Evolutionary conservation across 2,329 filamentous ascomycete species (phyloP), one percentile per base, ranked within the genome.

Genomic region (Paraconiothyrium brasiliense): DNA sequence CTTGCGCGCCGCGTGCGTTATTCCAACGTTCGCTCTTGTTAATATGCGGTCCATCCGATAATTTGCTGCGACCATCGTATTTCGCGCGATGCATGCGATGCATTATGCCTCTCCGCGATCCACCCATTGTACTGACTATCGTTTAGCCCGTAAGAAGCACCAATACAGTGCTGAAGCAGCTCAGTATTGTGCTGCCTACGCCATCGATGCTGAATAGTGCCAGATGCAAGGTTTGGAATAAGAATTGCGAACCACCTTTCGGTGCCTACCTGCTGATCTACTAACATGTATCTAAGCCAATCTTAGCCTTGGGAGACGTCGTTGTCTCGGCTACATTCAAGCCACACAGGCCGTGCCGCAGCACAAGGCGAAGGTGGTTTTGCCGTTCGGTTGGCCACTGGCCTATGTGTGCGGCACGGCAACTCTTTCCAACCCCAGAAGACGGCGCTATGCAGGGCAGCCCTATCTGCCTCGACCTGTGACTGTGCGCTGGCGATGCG

Each of bases 381-480:
- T 51, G n/a, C 37, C 50, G n/a, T 32, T 22, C 50, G 22, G 13
- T 32, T 20, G 35, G 7, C 35, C 35, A 34, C 11, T 41, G 16
- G 46, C 3, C 22, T 20, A 43, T 35, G 9, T 54, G n/a, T 43
- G 51, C 51, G 51, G 51, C 51, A 54, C 51, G 32, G 51, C 20
- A 24, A 43, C 32, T 32, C 11, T 54, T 32, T 43, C 39, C 37
- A 43, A 24, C 22, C 37, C 22, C 22, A n/a, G 20, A 32, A 4
- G 46, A 43, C 43, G 37, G 51, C 37, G 51, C 35, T 16, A 44
- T 13, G 20, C 11, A 43, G 22, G 16, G 27, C 16, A 54, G 51
- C 37, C 35, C 51, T 54, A 54, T 54, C 51, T 41, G 51, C 51
- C 51, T 54, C 34, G 51, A 54, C 22, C 14, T 43, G 22, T 43